Evolutionary conservation across 2,329 filamentous ascomycete species (phyloP), one percentile per base, ranked within the genome.

Genomic region (Phaeosphaeriaceae sp.): DNA sequence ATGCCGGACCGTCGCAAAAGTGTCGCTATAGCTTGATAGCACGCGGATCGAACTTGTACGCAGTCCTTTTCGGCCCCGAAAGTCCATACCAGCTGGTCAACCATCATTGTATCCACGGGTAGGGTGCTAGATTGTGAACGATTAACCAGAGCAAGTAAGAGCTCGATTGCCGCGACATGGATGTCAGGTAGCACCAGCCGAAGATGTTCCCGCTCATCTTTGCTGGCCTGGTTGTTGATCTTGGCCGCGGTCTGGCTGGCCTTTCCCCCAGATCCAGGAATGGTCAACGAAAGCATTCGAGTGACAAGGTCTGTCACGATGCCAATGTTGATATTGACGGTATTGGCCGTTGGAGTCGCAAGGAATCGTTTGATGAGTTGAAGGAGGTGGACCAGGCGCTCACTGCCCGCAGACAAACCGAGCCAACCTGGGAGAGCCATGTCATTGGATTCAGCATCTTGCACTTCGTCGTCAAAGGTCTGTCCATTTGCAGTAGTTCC

Each of bases 151-250:
- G 81, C 77, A 9, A 82, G 76, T 22, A 92, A 78, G 1, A 97
- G 78, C 22, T 85, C 78, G 54, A 97, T 79, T n/a, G 87, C 85
- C 15, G 90, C 88, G 15, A 88, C 78, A 70, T 97, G 93, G 42
- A 97, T 86, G 10, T 85, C 83, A 4, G 94, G 91, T 11, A 97
- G 83, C 19, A 87, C 82, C 49, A 85, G 81, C 86, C 91, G 94
- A 3, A 97, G 83, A 47, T 89, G 87, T 54, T 97, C 92, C 60
- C 90, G 89, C 77, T 97, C 94, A 51, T 96, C 91, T 60, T 90
- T 60, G 30, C 88, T 85, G 62, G 95, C 87, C 62, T 92, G 89
- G 8, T 88, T 83, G 67, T 93, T 94, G 59, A 89, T 82, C 60
- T 89, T 86, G n/a, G 87, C 54, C 10, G 55, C 58, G 28, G 64